A percentile compares a stretch with the other conserved stretches of the same genome.
Conservation (phyloP, 345 rosid species). For the Citrus hindsii region DNA sequence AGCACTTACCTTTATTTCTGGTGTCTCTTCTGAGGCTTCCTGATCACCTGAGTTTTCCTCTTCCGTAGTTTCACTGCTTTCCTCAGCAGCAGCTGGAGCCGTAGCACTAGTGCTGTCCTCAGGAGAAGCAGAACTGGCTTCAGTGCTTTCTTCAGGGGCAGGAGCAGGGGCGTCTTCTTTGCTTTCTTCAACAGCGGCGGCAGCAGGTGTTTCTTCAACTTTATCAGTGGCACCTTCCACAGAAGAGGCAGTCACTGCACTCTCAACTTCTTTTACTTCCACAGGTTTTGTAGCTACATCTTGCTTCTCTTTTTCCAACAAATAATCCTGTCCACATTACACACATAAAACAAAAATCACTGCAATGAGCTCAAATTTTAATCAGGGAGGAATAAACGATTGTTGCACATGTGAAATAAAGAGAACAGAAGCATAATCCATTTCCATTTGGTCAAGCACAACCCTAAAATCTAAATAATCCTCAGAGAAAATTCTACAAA, state of each 20-base stretch:
- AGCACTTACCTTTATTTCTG: constrained; percentile 65
- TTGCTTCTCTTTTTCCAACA: constrained; percentile 62
- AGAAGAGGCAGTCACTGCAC: constrained; percentile 36
- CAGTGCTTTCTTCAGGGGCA: constrained; percentile 37
- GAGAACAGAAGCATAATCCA: background rate
- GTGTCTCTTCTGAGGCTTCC: constrained; percentile 59
- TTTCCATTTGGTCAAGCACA: background rate
- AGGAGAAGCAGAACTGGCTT: constrained; percentile 27
- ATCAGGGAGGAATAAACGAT: background rate
- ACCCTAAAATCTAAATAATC: background rate
- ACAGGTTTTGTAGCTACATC: constrained; percentile 39
- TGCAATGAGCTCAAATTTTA: constrained; percentile 2
- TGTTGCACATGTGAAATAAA: background rate
- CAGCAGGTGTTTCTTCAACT: constrained; percentile 42
- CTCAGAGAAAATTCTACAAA: background rate
- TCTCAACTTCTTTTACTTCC: constrained; percentile 50
- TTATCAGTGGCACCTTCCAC: constrained; percentile 41
- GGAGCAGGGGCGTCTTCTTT: constrained; percentile 24
- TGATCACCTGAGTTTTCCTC: constrained; percentile 34
- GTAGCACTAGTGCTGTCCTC: constrained; percentile 29
- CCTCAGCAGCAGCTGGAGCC: constrained; percentile 37
- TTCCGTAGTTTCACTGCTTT: constrained; percentile 32
- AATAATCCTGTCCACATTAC: constrained; percentile 54
- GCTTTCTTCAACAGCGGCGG: constrained; percentile 29
- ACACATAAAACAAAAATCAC: background rate